Evolutionary conservation across 441 rosid genomes (phyloP), one percentile per base, ranked within the genome.

Genomic region (Adansonia madagascariensis): DNA sequence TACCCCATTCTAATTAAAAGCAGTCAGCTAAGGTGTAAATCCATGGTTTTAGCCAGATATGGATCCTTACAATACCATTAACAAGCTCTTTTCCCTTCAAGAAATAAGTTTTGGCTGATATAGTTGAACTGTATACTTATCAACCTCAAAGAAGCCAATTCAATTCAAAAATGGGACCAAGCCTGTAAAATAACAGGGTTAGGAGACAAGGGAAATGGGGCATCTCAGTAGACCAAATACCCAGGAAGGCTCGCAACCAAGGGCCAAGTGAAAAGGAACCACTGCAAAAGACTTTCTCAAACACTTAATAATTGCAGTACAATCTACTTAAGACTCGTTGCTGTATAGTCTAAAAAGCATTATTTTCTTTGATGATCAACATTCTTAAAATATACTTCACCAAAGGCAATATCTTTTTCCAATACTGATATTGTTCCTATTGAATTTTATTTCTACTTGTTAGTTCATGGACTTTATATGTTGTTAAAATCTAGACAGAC

Each of bases 351-450:
- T 69, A 17, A 41, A 22, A 50, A 31, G 47, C 0, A 15, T 9
- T 60, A 43, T 56, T 73, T 73, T 59, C 53, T 43, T 59, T 60
- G 18, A n/a, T 22, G 9, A 56, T 14, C 14, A 72, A 56, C 35
- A 72, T 73, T 73, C 67, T 43, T 15, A 22, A 73, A 39, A 43
- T 57, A 41, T 39, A 73, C 66, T 60, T 20, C 68, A 74, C 27
- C 2, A 63, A 46, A 60, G 67, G 15, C 68, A 44, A 59, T 7
- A 15, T 17, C 69, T 46, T 74, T 59, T 59, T 20, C 63, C 50
- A 18, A 41, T 47, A 73, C 53, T 41, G 8, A 56, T 7, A 18
- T 41, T 20, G 24, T 20, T 73, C 20, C 66, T 14, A 39, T 57
- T 8, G 12, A 41, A 57, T 18, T 11, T 44, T 10, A 43, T 56